Evolutionary conservation across 805 yeast species (phyloP).

Genomic region (Spencermartinsiella europaea): DNA sequence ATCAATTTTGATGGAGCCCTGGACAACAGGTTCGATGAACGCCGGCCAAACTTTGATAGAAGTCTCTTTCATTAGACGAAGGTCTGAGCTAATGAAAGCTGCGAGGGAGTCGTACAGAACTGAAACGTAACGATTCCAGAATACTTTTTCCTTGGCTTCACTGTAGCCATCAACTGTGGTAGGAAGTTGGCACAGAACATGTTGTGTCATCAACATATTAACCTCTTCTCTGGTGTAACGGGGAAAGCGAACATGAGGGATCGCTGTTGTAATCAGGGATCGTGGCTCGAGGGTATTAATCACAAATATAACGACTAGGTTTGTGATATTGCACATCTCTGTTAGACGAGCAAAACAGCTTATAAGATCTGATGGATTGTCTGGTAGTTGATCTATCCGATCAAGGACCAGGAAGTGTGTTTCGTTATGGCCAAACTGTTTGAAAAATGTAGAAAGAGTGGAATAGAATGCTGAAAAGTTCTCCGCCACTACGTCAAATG

Average conservation of each 20-base stretch:
- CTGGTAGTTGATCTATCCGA: constrained; percentile 45
- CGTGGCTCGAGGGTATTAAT: constrained; percentile 42
- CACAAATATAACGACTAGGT: constrained; percentile 39
- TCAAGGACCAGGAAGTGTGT: constrained; percentile 49
- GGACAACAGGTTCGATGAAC: constrained; percentile 25
- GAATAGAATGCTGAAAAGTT: constrained; percentile 40
- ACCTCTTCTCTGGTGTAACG: constrained; percentile 39
- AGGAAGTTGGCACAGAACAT: background rate
- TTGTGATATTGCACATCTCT: constrained; percentile 37
- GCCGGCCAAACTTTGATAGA: constrained; percentile 30
- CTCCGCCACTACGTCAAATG: constrained; percentile 35
- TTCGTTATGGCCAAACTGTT: constrained; percentile 29
- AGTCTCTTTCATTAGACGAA: constrained; percentile 24
- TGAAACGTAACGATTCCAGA: constrained; percentile 41
- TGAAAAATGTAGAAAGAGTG: constrained; percentile 34
- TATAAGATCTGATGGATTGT: constrained; percentile 36
- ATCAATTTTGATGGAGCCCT: constrained; percentile 8
- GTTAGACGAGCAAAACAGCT: constrained; percentile 38
- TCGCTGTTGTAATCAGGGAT: constrained; percentile 34
- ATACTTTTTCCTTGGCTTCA: constrained; percentile 14
- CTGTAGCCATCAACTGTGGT: constrained; percentile 1
- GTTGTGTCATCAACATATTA: constrained; percentile 30
- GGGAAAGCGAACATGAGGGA: constrained; percentile 43
- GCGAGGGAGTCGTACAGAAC: constrained; percentile 41
- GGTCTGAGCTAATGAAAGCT: constrained; percentile 44